Evolutionary conservation across 441 rosid genomes (phyloP), one percentile per base, ranked within the genome.

Genomic region (Erodium texanum): DNA sequence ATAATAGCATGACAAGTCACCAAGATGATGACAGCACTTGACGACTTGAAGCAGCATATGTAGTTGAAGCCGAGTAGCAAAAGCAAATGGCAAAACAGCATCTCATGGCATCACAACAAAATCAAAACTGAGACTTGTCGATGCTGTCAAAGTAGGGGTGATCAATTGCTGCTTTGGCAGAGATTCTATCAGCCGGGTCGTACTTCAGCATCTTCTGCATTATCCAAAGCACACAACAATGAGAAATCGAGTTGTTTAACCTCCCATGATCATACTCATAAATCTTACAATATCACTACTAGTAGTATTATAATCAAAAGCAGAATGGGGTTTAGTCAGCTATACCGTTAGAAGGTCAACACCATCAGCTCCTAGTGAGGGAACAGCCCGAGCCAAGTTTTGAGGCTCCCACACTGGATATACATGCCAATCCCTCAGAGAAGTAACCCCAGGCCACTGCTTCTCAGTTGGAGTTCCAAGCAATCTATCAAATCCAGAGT

Each of bases 321-420:
- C 20, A 18, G 38, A 19, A 38, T 22, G 7, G 15, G 23, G 20
- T 65, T 38, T 45, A 41, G 22, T 9, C 23, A 54, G 3, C 52
- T 24, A 68, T 83, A 93, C 96, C 75, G 82, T 79, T 62, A 94
- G 81, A 82, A 91, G 99, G 73, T 94, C 97, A 70, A 91, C 84
- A 34, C 97, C 99, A 52, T 94, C 89, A 22, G 89, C 78, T 68
- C 84, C 80, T 0, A 94, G 85, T 59, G 89, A 70, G 3, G 96
- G 94, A 65, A 89, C 97, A 66, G 84, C 89, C 7, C 89, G 87
- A 0, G 87, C 84, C 64, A 89, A 78, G 73, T 80, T 80, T 75
- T 93, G 99, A 29, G 92, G 81, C 70, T 88, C 96, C 99, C 97
- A 94, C 23, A 66, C 79, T 22, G 99, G 99, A 77, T 91, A 94